Percentiles rank a stretch among this genome's conserved stretches.
Conservation (phyloP, 495 filamentous ascomycete genomes). For the Clavariopsis aquatica region DNA sequence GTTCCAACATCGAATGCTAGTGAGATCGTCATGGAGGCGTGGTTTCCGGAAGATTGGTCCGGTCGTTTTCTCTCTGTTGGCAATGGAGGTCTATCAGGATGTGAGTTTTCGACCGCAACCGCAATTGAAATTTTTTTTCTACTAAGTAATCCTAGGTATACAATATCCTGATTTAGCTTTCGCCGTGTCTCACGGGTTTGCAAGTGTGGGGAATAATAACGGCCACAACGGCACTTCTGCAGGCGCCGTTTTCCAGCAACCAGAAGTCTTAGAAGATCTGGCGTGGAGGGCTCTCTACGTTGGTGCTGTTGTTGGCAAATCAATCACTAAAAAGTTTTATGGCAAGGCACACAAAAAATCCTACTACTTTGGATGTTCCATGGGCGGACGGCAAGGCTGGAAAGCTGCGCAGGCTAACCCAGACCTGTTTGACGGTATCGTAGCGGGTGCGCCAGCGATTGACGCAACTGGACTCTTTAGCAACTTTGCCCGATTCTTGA, state of each 20-base stretch:
- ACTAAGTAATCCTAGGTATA: slow-evolving; percentile 17
- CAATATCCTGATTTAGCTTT: slow-evolving; percentile 39
- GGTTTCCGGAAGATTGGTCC: slow-evolving; percentile 52
- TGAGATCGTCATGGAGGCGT: slow-evolving; percentile 57
- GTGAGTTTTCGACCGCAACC: slow-evolving; percentile 7
- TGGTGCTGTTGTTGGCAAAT: slow-evolving; percentile 46
- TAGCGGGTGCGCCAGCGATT: slow-evolving; percentile 41
- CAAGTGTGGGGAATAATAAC: slow-evolving; percentile 58
- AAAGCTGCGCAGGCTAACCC: slow-evolving; percentile 54
- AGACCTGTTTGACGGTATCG: slow-evolving; percentile 52
- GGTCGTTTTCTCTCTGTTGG: slow-evolving; percentile 40
- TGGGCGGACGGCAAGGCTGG: slow-evolving; percentile 56
- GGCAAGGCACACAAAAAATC: slow-evolving; percentile 48
- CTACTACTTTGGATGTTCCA: slow-evolving; percentile 59
- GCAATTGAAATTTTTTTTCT: neutral
- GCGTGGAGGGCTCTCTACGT: slow-evolving; percentile 52
- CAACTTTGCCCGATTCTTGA: slow-evolving; percentile 57
- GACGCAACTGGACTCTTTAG: slow-evolving; percentile 54
- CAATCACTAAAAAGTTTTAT: slow-evolving; percentile 53
- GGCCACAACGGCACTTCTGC: slow-evolving; percentile 59
- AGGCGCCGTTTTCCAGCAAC: slow-evolving; percentile 51
- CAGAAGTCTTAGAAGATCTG: slow-evolving; percentile 55
- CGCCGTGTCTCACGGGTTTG: slow-evolving; percentile 52
- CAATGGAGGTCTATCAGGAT: slow-evolving; percentile 42
- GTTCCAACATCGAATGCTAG: slow-evolving; percentile 58